Percentiles rank a stretch among this genome's conserved stretches.
Evolutionary conservation across 202 grass and related monocot species (phyloP).

Genomic region (Tripidium arundinaceum): DNA sequence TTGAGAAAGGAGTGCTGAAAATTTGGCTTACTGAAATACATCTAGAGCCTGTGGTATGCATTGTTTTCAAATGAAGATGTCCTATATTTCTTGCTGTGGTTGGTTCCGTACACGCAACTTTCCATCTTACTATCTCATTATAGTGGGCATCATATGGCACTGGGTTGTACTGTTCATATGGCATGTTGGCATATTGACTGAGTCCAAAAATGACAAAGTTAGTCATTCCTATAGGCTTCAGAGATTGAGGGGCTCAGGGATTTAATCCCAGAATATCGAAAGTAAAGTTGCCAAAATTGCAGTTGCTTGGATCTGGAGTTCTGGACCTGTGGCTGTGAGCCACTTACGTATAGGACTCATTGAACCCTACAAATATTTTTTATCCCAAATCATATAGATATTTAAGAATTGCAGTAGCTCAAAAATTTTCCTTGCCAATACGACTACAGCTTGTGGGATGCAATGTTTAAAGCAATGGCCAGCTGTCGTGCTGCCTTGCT

Average conservation of each 20-base stretch:
- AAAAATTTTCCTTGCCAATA: no score
- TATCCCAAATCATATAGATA: no score
- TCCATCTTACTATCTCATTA: no score
- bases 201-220: neutral
- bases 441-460: neutral
- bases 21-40: no score
- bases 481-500: neutral
- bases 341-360: no score
- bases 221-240: neutral
- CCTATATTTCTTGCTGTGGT: no score
- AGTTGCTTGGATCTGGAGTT: no score
- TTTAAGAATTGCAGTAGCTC: neutral
- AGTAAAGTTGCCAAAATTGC: neutral
- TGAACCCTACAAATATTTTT: no score
- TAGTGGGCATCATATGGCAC: neutral
- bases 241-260: neutral
- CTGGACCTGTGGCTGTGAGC: no score
- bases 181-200: neutral
- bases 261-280: neutral
- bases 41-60: no score
- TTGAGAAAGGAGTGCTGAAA: neutral
- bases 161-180: neutral
- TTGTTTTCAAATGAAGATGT: no score
- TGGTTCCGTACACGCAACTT: no score
- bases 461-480: neutral